A percentile compares a stretch with the other conserved stretches of the same genome.
These are phyloP conservation scores for Apiotrichum siamense DNA, from an alignment of 1,284 basidiomycete species.

Conservation along the genomic window DNA sequence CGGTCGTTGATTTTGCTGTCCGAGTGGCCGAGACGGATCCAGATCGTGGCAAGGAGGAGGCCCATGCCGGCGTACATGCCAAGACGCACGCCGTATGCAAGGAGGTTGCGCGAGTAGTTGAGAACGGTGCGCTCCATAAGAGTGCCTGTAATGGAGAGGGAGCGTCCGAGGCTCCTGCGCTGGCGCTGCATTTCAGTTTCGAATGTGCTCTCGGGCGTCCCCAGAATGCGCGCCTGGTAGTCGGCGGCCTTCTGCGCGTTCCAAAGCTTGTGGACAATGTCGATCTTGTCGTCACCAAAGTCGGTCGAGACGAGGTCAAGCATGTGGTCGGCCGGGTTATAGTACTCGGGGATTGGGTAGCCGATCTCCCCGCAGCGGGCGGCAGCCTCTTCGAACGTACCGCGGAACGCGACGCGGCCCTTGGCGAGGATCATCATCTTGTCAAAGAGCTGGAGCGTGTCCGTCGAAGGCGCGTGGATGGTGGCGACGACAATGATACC, in stretches of 20 bases:
- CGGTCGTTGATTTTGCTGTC: constrained; percentile 43
- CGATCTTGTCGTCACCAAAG: constrained; percentile 16
- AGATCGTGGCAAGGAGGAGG: constrained; percentile 56
- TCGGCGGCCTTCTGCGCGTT: not conserved
- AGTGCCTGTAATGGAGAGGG: constrained; percentile 3
- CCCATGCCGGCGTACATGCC: constrained; percentile 60
- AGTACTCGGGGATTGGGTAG: constrained; percentile 17
- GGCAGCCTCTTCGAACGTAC: constrained; percentile 12
- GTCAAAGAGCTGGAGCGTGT: constrained; percentile 44
- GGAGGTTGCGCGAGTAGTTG: constrained; percentile 45
- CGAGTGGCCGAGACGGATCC: constrained; percentile 52
- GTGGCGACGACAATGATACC: constrained; percentile 35
- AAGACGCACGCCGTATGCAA: constrained; percentile 59
- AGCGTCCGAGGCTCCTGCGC: constrained; percentile 1
- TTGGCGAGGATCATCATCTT: constrained; percentile 35
- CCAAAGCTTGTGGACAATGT: constrained; percentile 2
- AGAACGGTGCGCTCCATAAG: constrained; percentile 15
- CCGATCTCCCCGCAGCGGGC: constrained; percentile 19
- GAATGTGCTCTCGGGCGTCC: not conserved
- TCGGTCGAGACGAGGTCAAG: constrained; percentile 32
- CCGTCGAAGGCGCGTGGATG: constrained; percentile 46
- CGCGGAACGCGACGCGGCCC: constrained; percentile 33
- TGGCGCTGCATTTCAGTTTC: too few species aligned
- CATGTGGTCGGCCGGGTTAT: constrained; percentile 32
- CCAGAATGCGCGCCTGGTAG: too few species aligned